Evolutionary conservation across 306 rosid species (phyloP), one percentile per base, ranked within the genome.

Genomic region (Mimosa pudica): DNA sequence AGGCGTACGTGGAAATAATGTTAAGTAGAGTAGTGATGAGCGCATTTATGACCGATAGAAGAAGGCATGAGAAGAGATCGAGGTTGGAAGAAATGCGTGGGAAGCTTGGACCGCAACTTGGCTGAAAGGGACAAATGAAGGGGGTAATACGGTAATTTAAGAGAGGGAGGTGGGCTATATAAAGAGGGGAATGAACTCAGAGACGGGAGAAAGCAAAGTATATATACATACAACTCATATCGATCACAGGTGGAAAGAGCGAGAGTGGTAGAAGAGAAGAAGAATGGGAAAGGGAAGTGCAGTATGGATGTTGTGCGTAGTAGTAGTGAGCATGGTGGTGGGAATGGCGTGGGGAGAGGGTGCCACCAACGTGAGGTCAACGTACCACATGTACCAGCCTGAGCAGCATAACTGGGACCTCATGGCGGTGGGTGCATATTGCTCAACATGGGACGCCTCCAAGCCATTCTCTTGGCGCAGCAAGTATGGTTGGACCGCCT

Each of bases 401-500:
- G 42, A 62, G 68, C 68, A 62, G 68, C 41, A 62, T 32, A 11
- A 32, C 42, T 62, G 68, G 68, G 68, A 62, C 68, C 2, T 62
- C 9, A 33, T 11, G 8, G 44, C 44, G 3, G 42, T 62, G 17
- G 10, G 42, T 11, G 42, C 68, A 0, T 62, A 5, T 70, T 94
- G 98, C 80, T 52, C 98, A 0, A 92, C 98, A 0, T 94, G 97
- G 98, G 96, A 94, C 36, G 97, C 93, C 10, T 3, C 67, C 11
- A 69, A 85, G 70, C 57, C 98, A 16, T 87, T 78, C 61, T 79
- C 82, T 0, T 90, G 94, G 94, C 94, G 98, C 8, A 92, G 90
- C 17, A 90, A 90, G 47, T 90, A 94, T n/a, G 93, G 96, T 0
- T 94, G 98, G 98, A 92, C 96, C 0, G 94, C 98, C 61, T 94